These are phyloP conservation scores for Lophiostoma macrostomum DNA, from an alignment of 495 filamentous ascomycete genomes.

Conservation along the genomic window DNA sequence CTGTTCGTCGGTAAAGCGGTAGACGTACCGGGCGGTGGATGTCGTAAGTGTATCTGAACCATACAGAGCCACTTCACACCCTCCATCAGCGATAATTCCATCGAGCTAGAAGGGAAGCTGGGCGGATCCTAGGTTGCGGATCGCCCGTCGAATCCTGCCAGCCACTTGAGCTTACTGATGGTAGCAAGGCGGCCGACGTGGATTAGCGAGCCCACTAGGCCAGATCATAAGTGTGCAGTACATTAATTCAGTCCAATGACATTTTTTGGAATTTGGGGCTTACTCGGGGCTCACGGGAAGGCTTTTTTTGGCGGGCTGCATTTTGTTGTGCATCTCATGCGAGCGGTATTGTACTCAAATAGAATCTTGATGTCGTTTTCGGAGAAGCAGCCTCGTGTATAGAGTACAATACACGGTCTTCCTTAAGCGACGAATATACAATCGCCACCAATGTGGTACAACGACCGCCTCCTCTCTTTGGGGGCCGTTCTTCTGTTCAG, in stretches of 20 bases:
- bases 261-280: conserved; percentile 28
- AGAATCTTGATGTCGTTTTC: conserved; percentile 3
- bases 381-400: conserved; percentile 15
- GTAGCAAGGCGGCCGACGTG: conserved; percentile 22
- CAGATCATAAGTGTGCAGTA: conserved; percentile 10
- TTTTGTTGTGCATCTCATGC: conserved; percentile 24
- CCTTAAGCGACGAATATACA: too few relatives aligned
- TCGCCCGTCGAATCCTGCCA: conserved; percentile 25
- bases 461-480: background rate
- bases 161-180: conserved; percentile 17
- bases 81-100: conserved; percentile 19
- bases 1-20: conserved; percentile 29
- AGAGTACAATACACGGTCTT: conserved; percentile 14
- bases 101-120: background rate
- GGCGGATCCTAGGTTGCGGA: conserved; percentile 16
- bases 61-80: conserved; percentile 13
- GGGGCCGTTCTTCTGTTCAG: conserved; percentile 10
- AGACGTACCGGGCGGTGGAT: conserved; percentile 21
- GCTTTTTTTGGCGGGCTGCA: conserved; percentile 24
- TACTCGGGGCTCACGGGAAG: conserved; percentile 12
- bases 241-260: conserved; percentile 28
- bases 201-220: conserved; percentile 25
- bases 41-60: conserved; percentile 3
- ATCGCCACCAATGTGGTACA: conserved; percentile 9
- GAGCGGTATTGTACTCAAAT: conserved; percentile 20